Conservation (phyloP, 2,329 filamentous ascomycete species). For the Beauveria caledonica region DNA sequence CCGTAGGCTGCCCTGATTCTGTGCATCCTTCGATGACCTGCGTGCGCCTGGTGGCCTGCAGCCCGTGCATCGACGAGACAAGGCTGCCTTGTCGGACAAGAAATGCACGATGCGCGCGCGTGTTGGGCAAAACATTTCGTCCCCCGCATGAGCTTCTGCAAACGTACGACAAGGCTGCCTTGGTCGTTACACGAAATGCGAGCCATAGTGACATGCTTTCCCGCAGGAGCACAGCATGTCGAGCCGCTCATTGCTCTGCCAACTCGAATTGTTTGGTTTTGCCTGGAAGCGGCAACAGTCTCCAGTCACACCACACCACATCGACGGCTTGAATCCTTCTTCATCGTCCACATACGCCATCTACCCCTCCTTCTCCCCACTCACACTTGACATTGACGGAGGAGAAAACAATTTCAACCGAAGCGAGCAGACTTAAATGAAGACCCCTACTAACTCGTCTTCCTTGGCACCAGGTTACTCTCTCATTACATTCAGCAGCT, state of each 20-base stretch:
- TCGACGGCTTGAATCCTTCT: neutral
- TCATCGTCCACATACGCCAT: neutral
- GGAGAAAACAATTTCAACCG: neutral
- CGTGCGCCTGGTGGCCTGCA: neutral
- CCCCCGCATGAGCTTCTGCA: neutral
- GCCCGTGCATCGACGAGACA: neutral
- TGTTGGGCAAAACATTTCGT: neutral
- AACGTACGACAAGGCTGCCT: neutral
- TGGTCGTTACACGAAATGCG: neutral
- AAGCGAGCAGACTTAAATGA: conserved; percentile 6
- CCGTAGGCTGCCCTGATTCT: neutral
- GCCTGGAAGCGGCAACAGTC: neutral
- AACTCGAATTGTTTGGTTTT: neutral
- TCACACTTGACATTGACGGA: neutral
- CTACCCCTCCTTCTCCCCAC: neutral
- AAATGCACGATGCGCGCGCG: neutral
- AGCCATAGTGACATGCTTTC: neutral
- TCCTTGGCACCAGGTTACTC: conserved; percentile 41
- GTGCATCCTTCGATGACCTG: neutral
- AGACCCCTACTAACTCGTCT: conserved; percentile 15
- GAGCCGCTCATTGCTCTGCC: neutral
- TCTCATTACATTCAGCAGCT: conserved; percentile 50
- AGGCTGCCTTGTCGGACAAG: neutral
- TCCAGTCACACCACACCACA: neutral
- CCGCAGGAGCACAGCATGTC: neutral